A percentile compares a stretch with the other conserved stretches of the same genome.
Evolutionary conservation across 768 basidiomycete species (phyloP).

Genomic region (Boletus rubropictus): DNA sequence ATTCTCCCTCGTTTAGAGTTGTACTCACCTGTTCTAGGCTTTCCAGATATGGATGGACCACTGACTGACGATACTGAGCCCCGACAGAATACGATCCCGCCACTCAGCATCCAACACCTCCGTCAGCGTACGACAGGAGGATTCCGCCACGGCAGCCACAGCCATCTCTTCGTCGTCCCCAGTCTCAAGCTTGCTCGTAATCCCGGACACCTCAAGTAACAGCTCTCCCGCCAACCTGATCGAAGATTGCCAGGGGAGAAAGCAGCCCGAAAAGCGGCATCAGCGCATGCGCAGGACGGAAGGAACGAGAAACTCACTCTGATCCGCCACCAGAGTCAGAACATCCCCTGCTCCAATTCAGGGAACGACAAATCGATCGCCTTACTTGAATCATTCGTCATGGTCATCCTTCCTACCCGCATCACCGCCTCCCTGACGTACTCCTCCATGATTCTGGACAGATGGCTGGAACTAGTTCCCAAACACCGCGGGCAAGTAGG

Average conservation of each 20-base stretch:
- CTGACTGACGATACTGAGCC: constrained; percentile 80
- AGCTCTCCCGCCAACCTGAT: constrained; percentile 94
- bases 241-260: constrained; percentile 71
- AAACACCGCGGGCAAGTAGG: no score
- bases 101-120: constrained; percentile 87
- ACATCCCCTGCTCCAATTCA: constrained; percentile 91
- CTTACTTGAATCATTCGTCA: constrained; percentile 85
- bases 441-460: constrained; percentile 95
- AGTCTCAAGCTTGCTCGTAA: constrained; percentile 84
- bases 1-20: neutral
- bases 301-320: no score
- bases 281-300: neutral
- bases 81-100: constrained; percentile 85
- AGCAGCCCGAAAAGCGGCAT: neutral
- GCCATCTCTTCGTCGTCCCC: constrained; percentile 66
- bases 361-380: constrained; percentile 93
- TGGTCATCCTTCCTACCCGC: constrained; percentile 98
- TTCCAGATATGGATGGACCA: constrained; percentile 97
- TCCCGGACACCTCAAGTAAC: constrained; percentile 92
- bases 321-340: constrained; percentile 91
- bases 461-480: constrained; percentile 94
- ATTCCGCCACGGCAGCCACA: constrained; percentile 64
- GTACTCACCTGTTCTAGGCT: constrained; percentile 75
- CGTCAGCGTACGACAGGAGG: constrained; percentile 76
- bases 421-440: constrained; percentile 96